Evolutionary conservation across 768 basidiomycete genomes (phyloP).

Genomic region (Podaxis rugospora): DNA sequence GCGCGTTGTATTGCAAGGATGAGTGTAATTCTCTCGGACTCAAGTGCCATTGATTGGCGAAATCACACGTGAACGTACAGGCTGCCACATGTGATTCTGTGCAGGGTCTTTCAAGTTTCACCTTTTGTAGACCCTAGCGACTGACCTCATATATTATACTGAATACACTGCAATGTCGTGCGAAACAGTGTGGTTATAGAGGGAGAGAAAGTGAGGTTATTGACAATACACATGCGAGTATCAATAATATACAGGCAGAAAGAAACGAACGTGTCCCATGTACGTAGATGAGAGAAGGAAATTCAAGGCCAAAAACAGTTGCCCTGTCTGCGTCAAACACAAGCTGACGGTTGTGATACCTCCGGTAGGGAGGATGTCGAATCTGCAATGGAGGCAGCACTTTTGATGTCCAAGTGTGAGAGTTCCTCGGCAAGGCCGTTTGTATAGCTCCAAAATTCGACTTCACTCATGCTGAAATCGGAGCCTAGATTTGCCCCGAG

Average conservation of each 20-base stretch:
- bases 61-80: not conserved
- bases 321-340: not conserved
- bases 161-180: too few relatives aligned
- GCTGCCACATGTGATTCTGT: not conserved
- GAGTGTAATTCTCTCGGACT: not conserved
- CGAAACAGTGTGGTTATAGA: too few relatives aligned
- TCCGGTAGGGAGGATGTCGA: not conserved
- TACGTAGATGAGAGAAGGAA: not conserved
- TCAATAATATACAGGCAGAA: not conserved
- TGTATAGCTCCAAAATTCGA: conserved; percentile 71
- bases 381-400: not conserved
- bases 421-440: conserved; percentile 17
- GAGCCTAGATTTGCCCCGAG: conserved; percentile 26
- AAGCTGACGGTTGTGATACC: not conserved
- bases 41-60: not conserved
- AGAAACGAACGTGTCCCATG: not conserved
- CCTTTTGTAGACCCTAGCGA: not conserved
- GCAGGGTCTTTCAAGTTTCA: not conserved
- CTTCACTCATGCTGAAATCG: conserved; percentile 30
- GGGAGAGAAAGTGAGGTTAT: not conserved
- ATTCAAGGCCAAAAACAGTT: not conserved
- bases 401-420: not conserved
- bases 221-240: not conserved
- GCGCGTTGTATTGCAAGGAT: not conserved
- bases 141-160: not conserved